Evolutionary conservation across 805 yeast species (phyloP).

Genomic region (Wickerhamiella occidentalis): DNA sequence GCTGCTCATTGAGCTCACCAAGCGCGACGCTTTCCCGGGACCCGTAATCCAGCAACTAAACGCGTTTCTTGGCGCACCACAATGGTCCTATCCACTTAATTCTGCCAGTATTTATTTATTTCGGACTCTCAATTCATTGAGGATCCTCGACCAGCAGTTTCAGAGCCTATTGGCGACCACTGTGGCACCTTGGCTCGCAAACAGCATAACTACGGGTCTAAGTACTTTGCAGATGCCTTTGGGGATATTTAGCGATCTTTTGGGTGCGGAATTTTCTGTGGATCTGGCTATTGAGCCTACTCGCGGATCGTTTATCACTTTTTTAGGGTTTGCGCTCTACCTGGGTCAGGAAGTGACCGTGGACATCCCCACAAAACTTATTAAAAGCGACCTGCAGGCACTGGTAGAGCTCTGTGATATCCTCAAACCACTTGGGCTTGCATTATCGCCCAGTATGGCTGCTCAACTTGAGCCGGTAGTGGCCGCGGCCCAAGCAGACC

Average conservation of each 20-base stretch:
- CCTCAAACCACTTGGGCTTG: neutral
- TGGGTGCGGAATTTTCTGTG: neutral
- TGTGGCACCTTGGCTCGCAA: slow-evolving; percentile 1
- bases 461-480: neutral
- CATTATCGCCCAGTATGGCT: neutral
- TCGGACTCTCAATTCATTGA: neutral
- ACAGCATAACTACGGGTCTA: neutral
- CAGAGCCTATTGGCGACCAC: neutral
- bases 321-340: neutral
- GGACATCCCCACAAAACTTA: neutral
- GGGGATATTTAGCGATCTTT: neutral
- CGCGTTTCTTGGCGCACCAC: neutral
- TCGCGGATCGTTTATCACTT: neutral
- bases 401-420: neutral
- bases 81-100: neutral
- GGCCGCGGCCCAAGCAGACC: neutral
- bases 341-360: neutral
- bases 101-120: slow-evolving; percentile 4
- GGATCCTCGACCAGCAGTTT: slow-evolving; percentile 3
- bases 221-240: neutral
- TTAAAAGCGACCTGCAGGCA: neutral
- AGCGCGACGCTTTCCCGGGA: slow-evolving; percentile 1
- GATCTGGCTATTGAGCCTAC: neutral
- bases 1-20: neutral
- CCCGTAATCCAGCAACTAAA: neutral